These are phyloP conservation scores for Serpula lacrymans DNA, from an alignment of 768 basidiomycete species.

Conservation along the genomic window DNA sequence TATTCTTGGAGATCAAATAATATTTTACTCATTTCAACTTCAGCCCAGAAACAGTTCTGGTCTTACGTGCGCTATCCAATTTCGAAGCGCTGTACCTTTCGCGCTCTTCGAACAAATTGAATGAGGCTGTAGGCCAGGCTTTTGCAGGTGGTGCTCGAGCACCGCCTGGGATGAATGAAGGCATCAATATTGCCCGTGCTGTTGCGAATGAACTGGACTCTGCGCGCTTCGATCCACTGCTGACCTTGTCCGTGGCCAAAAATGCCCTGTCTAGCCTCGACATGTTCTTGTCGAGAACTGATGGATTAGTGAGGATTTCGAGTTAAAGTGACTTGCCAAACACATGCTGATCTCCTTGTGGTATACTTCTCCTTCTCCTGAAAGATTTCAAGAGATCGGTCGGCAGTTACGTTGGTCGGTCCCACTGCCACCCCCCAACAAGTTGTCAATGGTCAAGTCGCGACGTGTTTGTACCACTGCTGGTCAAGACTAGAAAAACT, in stretches of 20 bases:
- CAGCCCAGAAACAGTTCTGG: slow-evolving; percentile 89
- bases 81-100: slow-evolving; percentile 90
- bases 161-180: slow-evolving; percentile 75
- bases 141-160: slow-evolving; percentile 67
- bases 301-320: slow-evolving; percentile 58
- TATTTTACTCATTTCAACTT: slow-evolving; percentile 2
- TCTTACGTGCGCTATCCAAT: slow-evolving; percentile 76
- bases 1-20: slow-evolving; percentile 2
- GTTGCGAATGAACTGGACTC: slow-evolving; percentile 91
- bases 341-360: neutral
- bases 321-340: too few relatives aligned
- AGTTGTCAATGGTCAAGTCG: slow-evolving; percentile 69
- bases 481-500: slow-evolving; percentile 67
- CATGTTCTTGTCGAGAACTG: slow-evolving; percentile 58
- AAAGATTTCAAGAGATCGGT: slow-evolving; percentile 54
- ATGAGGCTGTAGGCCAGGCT: slow-evolving; percentile 74
- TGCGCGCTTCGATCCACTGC: slow-evolving; percentile 87
- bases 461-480: slow-evolving; percentile 76
- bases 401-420: slow-evolving; percentile 71
- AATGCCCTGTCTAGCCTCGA: slow-evolving; percentile 68
- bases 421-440: slow-evolving; percentile 80
- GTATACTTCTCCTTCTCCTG: neutral
- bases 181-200: slow-evolving; percentile 68
- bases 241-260: slow-evolving; percentile 77
- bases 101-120: slow-evolving; percentile 77